These are phyloP conservation scores for Harrya chromipes DNA, from an alignment of 768 basidiomycete species.

Conservation along the genomic window DNA sequence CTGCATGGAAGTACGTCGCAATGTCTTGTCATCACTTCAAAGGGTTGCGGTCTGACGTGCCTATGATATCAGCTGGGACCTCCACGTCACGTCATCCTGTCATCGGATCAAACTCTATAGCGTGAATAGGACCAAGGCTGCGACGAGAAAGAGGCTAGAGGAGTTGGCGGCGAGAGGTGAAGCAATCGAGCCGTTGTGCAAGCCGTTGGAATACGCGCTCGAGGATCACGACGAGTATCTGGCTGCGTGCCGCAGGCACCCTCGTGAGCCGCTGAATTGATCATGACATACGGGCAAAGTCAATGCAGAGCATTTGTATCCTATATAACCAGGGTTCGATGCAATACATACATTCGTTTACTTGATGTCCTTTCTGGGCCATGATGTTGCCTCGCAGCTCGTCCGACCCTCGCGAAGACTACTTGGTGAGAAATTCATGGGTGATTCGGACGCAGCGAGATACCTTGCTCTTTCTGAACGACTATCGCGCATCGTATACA, in stretches of 20 bases:
- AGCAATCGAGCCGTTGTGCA: conserved; percentile 19
- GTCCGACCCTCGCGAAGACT: too few species aligned
- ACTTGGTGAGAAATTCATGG: too few species aligned
- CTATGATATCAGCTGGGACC: conserved; percentile 39
- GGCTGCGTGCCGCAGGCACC: conserved; percentile 1
- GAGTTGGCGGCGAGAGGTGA: conserved; percentile 39
- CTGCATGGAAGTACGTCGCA: conserved; percentile 49
- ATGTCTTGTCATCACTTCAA: not conserved
- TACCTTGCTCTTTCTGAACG: too few species aligned
- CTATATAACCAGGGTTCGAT: too few species aligned
- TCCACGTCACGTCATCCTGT: conserved; percentile 51
- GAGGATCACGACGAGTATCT: conserved; percentile 8
- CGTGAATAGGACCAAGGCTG: conserved; percentile 42
- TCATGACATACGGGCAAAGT: not conserved
- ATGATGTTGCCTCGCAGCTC: too few species aligned
- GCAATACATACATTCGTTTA: too few species aligned
- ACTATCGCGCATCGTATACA: too few species aligned
- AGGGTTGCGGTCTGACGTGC: not conserved
- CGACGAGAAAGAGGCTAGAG: conserved; percentile 42
- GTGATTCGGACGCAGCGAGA: too few species aligned
- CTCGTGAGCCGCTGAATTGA: conserved; percentile 8
- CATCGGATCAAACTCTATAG: conserved; percentile 56
- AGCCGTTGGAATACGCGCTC: conserved; percentile 8
- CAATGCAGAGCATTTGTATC: not conserved
- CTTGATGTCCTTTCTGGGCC: too few species aligned